Percentiles rank a stretch among this genome's conserved stretches.
Conservation (phyloP, 345 rosid genomes). For the Arabis alpina region DNA sequence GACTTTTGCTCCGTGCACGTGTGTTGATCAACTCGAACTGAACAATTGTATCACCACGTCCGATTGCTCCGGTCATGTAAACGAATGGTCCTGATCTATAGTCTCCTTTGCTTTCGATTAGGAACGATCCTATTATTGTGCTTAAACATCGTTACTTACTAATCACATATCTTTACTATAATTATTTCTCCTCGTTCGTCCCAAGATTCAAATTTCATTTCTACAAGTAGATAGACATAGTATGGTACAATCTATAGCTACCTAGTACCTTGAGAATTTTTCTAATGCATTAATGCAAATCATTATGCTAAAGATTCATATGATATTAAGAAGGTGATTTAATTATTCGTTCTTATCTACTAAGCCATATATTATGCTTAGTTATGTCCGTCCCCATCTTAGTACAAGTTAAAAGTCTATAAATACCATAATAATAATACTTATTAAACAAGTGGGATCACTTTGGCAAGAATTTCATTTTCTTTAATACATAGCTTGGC, state of each 20-base stretch:
- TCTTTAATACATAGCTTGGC: neutral
- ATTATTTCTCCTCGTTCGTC: neutral
- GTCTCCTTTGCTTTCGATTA: neutral
- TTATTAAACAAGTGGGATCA: constrained; percentile 29
- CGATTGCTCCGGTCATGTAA: constrained; percentile 33
- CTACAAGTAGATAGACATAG: neutral
- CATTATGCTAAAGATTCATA: neutral
- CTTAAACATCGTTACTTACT: too few relatives aligned
- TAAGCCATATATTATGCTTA: constrained; percentile 10
- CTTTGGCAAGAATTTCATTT: constrained; percentile 11
- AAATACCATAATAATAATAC: neutral
- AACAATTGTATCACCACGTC: constrained; percentile 33
- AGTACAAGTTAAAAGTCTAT: constrained; percentile 15
- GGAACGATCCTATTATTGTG: neutral
- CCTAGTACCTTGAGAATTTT: neutral
- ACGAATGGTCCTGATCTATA: constrained; percentile 19
- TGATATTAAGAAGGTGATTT: neutral
- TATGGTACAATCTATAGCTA: too few relatives aligned
- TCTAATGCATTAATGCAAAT: neutral
- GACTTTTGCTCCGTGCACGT: constrained; percentile 38
- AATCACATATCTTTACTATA: constrained; percentile 1
- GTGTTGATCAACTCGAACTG: constrained; percentile 30
- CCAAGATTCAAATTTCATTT: neutral
- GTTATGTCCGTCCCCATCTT: neutral
- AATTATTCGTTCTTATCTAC: constrained; percentile 25